These are phyloP conservation scores for Leptographium flavum DNA, from an alignment of 2,329 filamentous ascomycete species.

Conservation along the genomic window DNA sequence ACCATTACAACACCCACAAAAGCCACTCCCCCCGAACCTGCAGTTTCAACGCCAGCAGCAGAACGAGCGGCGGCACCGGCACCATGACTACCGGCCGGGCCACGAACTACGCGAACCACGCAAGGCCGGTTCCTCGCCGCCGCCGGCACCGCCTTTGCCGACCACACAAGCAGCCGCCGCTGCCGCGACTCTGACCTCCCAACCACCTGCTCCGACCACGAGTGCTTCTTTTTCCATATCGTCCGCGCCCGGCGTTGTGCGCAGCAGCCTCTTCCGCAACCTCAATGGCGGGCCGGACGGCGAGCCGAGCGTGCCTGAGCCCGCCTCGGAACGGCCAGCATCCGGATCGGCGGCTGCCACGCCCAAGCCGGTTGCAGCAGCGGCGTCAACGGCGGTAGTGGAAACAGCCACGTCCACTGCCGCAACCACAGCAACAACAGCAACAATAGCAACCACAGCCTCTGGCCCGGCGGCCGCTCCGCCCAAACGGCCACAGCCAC, in stretches of 20 bases:
- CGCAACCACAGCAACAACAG: too few species aligned
- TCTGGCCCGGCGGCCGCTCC: not conserved
- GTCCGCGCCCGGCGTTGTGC: not conserved
- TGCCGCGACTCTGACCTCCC: not conserved
- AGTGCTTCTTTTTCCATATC: not conserved
- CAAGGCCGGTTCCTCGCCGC: not conserved
- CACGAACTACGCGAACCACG: conserved; percentile 1
- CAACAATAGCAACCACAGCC: too few species aligned
- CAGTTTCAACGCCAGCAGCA: too few species aligned
- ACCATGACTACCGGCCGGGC: too few species aligned
- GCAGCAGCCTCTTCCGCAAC: conserved; percentile 3
- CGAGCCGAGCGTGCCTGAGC: not conserved
- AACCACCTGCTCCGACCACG: not conserved
- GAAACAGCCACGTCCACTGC: not conserved
- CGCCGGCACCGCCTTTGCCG: not conserved
- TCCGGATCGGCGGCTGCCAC: not conserved
- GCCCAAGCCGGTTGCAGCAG: not conserved
- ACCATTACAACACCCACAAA: not conserved
- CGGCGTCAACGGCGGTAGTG: too few species aligned
- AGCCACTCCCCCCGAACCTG: too few species aligned
- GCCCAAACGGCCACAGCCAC: not conserved
- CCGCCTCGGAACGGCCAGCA: not conserved
- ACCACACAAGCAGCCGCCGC: not conserved
- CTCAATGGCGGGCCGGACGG: conserved; percentile 4
- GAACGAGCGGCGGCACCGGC: not conserved